These are phyloP conservation scores for Bauhinia variegata DNA, from an alignment of 306 rosid genomes.

Conservation along the genomic window DNA sequence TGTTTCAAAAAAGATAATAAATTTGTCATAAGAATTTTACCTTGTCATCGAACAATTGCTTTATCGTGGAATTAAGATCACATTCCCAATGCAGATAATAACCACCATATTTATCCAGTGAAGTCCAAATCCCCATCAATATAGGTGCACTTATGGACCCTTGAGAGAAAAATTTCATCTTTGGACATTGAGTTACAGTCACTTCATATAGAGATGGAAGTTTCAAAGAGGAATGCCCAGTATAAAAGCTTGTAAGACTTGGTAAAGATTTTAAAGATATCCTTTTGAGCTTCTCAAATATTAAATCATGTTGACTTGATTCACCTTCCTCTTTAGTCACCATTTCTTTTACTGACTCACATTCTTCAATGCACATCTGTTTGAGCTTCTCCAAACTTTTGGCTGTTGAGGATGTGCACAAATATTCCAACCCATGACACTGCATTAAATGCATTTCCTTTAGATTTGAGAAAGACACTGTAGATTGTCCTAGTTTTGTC, in stretches of 20 bases:
- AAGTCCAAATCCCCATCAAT: neutral
- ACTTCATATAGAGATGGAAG: neutral
- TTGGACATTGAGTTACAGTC: neutral
- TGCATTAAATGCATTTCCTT: neutral
- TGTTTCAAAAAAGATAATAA: too few species aligned
- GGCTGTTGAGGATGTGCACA: constrained; percentile 13
- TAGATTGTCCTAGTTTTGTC: neutral
- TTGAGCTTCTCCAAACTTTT: neutral
- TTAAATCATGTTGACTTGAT: neutral
- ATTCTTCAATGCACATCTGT: neutral
- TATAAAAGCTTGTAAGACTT: constrained; percentile 1
- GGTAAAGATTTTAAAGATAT: neutral
- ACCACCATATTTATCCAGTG: too few species aligned
- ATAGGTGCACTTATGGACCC: neutral
- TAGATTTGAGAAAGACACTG: neutral
- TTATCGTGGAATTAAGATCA: too few species aligned
- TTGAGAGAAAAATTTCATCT: constrained; percentile 22
- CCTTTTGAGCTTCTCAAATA: neutral
- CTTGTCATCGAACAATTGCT: too few species aligned
- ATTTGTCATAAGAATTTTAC: too few species aligned
- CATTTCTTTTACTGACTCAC: neutral
- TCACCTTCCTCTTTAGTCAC: neutral
- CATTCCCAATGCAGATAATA: too few species aligned
- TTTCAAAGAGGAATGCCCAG: neutral
- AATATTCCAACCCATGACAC: neutral